These are phyloP conservation scores for Eucalyptus marginata DNA, from an alignment of 345 rosid species.

Conservation along the genomic window DNA sequence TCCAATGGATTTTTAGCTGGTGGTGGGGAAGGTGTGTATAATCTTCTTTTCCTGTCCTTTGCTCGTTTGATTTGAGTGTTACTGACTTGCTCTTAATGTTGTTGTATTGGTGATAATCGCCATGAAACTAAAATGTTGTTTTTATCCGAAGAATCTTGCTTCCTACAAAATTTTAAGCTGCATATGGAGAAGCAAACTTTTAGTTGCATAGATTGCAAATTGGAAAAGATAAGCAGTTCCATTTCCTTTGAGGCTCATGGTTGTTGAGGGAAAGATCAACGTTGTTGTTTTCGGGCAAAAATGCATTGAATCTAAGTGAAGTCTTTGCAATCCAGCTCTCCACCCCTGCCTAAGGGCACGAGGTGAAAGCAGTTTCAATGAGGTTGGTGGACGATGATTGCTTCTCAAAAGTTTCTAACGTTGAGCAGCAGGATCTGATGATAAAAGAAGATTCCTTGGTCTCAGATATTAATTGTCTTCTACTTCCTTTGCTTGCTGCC, in stretches of 20 bases:
- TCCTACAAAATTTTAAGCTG: neutral
- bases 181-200: neutral
- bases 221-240: neutral
- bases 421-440: neutral
- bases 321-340: neutral
- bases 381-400: neutral
- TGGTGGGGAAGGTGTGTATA: slow-evolving; percentile 54
- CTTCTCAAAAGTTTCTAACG: neutral
- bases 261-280: neutral
- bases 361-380: neutral
- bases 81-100: neutral
- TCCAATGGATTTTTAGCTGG: slow-evolving; percentile 63
- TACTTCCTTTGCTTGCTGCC: neutral
- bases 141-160: neutral
- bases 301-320: neutral
- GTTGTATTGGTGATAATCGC: neutral
- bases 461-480: neutral
- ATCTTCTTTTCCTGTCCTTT: neutral
- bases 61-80: neutral
- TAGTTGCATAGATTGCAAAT: neutral
- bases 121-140: neutral
- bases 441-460: neutral
- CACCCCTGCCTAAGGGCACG: neutral
- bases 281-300: neutral
- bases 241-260: neutral